phyloP scores from a whole-genome alignment of 352 stramenopile genomes.

The Thalassiosira pacifica region DNA sequence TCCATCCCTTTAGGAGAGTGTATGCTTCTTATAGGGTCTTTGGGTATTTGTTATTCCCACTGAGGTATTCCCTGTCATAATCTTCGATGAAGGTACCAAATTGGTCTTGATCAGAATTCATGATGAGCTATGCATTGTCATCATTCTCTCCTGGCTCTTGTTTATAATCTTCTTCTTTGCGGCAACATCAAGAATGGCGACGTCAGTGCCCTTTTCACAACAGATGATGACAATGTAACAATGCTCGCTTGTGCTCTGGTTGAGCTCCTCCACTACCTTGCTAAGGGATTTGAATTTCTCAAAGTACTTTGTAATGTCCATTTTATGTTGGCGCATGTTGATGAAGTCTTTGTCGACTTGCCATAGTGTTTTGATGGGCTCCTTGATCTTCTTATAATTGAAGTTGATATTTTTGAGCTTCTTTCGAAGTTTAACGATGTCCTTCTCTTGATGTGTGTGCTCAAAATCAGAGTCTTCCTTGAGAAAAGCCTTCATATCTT shows the following conservation, averaged over 20 bases:
- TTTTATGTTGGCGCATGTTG: slow-evolving; percentile 4
- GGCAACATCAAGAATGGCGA: background rate
- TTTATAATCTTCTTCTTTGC: background rate
- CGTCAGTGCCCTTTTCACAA: background rate
- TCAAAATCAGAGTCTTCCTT: background rate
- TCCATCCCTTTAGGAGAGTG: background rate
- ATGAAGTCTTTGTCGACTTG: slow-evolving; percentile 13
- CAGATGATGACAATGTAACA: slow-evolving; percentile 8
- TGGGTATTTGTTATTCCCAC: slow-evolving; percentile 1
- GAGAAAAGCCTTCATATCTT: slow-evolving; percentile 21
- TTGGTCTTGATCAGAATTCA: slow-evolving; percentile 9
- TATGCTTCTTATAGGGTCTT: slow-evolving; percentile 32
- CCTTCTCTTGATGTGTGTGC: background rate
- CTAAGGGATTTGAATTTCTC: background rate
- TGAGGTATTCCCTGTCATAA: background rate
- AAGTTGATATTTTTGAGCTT: slow-evolving; percentile 14
- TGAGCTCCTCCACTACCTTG: slow-evolving; percentile 2
- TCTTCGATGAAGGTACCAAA: slow-evolving; percentile 2
- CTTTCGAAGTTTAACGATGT: background rate
- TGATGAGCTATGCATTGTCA: background rate
- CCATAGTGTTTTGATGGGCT: slow-evolving; percentile 26
- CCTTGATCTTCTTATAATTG: slow-evolving; percentile 5
- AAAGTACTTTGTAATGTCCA: background rate
- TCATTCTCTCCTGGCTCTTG: background rate
- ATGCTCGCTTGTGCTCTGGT: background rate